These are phyloP conservation scores for Eruca vesicaria DNA, from an alignment of 441 rosid genomes.

Conservation along the genomic window DNA sequence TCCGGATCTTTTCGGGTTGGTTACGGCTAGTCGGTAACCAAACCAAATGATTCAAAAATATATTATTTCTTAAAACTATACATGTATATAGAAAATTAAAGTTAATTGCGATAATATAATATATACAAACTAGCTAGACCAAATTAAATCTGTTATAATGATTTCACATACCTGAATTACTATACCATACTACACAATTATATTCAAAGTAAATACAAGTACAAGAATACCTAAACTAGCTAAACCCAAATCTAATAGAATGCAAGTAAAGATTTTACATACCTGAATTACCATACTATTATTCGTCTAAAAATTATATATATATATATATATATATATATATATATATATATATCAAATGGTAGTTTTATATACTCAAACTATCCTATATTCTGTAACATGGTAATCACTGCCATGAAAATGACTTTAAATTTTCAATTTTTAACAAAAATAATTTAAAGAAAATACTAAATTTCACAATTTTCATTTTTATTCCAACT, in stretches of 20 bases:
- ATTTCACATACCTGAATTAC: too few relatives aligned
- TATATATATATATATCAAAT: background rate
- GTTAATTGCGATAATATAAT: too few relatives aligned
- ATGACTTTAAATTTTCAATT: background rate
- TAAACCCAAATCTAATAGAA: background rate
- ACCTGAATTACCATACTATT: background rate
- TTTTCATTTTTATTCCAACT: slow-evolving; percentile 17
- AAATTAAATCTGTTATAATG: too few relatives aligned
- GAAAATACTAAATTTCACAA: slow-evolving; percentile 11
- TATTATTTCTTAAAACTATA: too few relatives aligned
- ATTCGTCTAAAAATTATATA: background rate
- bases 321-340: background rate
- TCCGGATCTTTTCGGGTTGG: background rate
- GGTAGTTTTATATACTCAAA: background rate
- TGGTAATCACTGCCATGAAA: too few relatives aligned
- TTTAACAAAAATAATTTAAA: background rate
- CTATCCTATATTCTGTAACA: background rate
- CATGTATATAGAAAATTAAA: too few relatives aligned
- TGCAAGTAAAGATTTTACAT: background rate
- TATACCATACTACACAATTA: too few relatives aligned
- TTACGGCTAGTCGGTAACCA: too few relatives aligned
- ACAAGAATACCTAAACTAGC: background rate
- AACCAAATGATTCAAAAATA: too few relatives aligned
- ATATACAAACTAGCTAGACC: too few relatives aligned
- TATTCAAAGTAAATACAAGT: background rate